These are phyloP conservation scores for Brassica juncea DNA, from an alignment of 345 rosid species.

Conservation along the genomic window DNA sequence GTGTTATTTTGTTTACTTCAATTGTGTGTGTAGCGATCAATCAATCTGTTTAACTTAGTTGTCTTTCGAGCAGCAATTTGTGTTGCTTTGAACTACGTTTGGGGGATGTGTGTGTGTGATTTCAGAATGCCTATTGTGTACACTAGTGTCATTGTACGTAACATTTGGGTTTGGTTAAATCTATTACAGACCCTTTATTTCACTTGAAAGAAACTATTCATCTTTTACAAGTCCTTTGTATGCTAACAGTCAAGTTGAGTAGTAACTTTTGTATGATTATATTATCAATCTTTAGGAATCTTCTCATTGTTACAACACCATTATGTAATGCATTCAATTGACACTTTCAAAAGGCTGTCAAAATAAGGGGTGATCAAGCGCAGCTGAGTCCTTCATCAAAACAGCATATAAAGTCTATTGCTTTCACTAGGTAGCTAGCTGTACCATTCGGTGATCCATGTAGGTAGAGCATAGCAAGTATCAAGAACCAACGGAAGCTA, in stretches of 20 bases:
- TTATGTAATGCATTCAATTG: constrained; percentile 25
- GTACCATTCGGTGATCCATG: background rate
- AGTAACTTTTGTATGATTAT: background rate
- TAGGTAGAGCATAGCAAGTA: background rate
- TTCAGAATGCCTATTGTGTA: constrained; percentile 28
- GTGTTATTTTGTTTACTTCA: constrained; percentile 26
- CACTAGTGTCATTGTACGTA: constrained; percentile 32
- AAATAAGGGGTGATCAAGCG: constrained; percentile 78
- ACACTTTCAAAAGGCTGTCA: constrained; percentile 79
- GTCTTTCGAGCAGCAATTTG: constrained; percentile 14
- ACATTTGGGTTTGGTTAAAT: constrained; percentile 33
- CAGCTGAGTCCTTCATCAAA: constrained; percentile 45
- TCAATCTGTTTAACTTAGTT: constrained; percentile 20
- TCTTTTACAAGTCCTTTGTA: background rate
- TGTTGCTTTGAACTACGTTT: constrained; percentile 28
- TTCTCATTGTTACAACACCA: background rate
- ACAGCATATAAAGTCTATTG: background rate
- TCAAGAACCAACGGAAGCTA: constrained; percentile 2
- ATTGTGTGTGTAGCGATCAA: constrained; percentile 41
- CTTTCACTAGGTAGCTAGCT: background rate
- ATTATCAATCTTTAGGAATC: background rate
- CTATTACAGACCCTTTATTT: constrained; percentile 10
- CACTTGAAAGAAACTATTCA: background rate
- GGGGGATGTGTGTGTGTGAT: constrained; percentile 31
- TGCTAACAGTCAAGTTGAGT: background rate